Base-by-base conservation (phyloP, 257 asterid species). In the Leonotis leonurus region DNA sequence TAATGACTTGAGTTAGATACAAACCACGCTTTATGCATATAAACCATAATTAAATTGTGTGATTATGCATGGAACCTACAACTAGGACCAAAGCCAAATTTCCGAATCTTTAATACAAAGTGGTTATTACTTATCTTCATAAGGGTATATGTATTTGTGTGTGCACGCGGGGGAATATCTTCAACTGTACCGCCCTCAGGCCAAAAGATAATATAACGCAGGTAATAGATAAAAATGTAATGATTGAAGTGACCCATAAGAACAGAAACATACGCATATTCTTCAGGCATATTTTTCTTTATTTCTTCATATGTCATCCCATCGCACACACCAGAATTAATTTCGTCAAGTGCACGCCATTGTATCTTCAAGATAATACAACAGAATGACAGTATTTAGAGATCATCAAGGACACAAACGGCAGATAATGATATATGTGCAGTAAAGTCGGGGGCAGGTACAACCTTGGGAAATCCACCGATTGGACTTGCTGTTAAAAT, bases 331-430 rank as follows among this genome's bases (percentile, higher is more conserved):
- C 99, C 99, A 8, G 95, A 77, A 80, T 93, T 89, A 71, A 93
- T 93, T 76, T 93, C 99, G 68, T 93, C 99, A 74, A 93, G 94
- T 39, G 97, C 99, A 56, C 97, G 96, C 99, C 97, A 93, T 84
- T 93, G 99, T 74, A 93, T 87, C 99, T 93, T 71, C 69, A 71
- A 48, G 58, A 45, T 43, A 41, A 69, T 50, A 59, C n/a, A 69
- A 43, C 10, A 56, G 64, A 24, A 36, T 18, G 37, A 40, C 22
- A 45, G 26, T 56, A 67, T 55, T 16, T 6, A 61, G 60, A 22
- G 18, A 29, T 65, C 70, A 65, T 60, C 32, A 48, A 62, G 43
- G 10, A 40, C 62, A 53, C 40, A 18, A 60, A 60, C 49, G 40
- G 65, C 35, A 49, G 61, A 45, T 4, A n/a, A 62, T 37, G 40